Percentiles rank a stretch among this genome's conserved stretches.
Conservation (phyloP, 1,284 basidiomycete genomes). For the Veloporphyrellus conicus region DNA sequence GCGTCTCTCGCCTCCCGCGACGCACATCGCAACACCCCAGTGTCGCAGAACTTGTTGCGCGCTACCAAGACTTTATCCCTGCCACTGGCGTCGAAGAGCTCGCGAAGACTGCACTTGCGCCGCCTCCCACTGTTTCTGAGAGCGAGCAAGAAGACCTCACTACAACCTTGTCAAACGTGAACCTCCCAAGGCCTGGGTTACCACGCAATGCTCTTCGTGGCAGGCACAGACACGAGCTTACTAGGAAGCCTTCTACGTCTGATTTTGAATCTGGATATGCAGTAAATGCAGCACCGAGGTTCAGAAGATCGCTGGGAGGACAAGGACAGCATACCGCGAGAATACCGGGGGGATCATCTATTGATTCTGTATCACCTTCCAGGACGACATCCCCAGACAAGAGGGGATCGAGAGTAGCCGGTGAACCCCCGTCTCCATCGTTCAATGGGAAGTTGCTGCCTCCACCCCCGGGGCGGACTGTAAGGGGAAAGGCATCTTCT, state of each 20-base stretch:
- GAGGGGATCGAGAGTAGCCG: slow-evolving; percentile 37
- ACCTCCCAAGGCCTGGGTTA: slow-evolving; percentile 28
- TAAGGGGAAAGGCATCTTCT: slow-evolving; percentile 42
- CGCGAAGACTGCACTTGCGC: slow-evolving; percentile 61
- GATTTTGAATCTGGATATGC: slow-evolving; percentile 89
- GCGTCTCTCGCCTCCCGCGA: slow-evolving; percentile 68
- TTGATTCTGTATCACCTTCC: slow-evolving; percentile 59
- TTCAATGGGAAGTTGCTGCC: slow-evolving; percentile 30
- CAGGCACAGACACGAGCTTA: slow-evolving; percentile 45
- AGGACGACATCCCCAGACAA: slow-evolving; percentile 71
- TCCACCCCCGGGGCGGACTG: slow-evolving; percentile 28
- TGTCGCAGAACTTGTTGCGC: slow-evolving; percentile 82
- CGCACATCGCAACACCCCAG: slow-evolving; percentile 54
- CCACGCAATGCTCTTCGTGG: slow-evolving; percentile 41
- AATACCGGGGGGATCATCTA: slow-evolving; percentile 40
- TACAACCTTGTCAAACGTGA: slow-evolving; percentile 25
- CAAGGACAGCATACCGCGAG: slow-evolving; percentile 49
- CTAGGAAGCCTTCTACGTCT: slow-evolving; percentile 62
- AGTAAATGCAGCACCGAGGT: slow-evolving; percentile 73
- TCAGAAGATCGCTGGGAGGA: slow-evolving; percentile 40
- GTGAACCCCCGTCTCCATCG: slow-evolving; percentile 44
- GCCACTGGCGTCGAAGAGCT: slow-evolving; percentile 68
- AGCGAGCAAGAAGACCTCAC: slow-evolving; percentile 62
- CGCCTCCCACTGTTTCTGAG: slow-evolving; percentile 56
- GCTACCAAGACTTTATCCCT: slow-evolving; percentile 74